phyloP scores from a whole-genome alignment of 2,329 filamentous ascomycete genomes.

The Pyrenophora teres region DNA sequence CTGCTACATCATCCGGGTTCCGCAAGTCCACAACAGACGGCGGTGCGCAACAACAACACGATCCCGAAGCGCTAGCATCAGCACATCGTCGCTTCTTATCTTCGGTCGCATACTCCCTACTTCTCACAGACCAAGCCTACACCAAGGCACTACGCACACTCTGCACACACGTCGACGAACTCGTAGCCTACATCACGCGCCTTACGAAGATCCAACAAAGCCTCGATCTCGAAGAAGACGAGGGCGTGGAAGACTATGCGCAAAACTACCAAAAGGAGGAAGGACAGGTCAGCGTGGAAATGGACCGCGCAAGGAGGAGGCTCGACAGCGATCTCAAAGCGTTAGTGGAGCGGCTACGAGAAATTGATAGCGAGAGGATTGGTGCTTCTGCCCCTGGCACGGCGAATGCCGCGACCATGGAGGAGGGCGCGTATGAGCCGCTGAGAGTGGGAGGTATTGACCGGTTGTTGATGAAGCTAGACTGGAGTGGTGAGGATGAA shows the following conservation, averaged over 20 bases:
- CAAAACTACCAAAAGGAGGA: slow-evolving; percentile 69
- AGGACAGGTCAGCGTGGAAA: slow-evolving; percentile 65
- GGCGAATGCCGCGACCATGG: slow-evolving; percentile 15
- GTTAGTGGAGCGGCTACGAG: slow-evolving; percentile 60
- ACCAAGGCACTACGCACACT: slow-evolving; percentile 69
- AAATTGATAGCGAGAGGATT: slow-evolving; percentile 62
- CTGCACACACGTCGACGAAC: slow-evolving; percentile 76
- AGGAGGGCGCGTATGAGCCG: slow-evolving; percentile 66
- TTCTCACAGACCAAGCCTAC: slow-evolving; percentile 68
- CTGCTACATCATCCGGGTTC: slow-evolving; percentile 5
- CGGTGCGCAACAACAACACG: slow-evolving; percentile 57
- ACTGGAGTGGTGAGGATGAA: slow-evolving; percentile 56
- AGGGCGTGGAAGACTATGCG: slow-evolving; percentile 69
- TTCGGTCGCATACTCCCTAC: slow-evolving; percentile 57
- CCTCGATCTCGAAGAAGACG: slow-evolving; percentile 79
- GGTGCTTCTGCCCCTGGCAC: slow-evolving; percentile 30
- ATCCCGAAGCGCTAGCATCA: slow-evolving; percentile 81
- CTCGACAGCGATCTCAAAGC: slow-evolving; percentile 71
- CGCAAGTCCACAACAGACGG: slow-evolving; percentile 6
- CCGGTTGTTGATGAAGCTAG: slow-evolving; percentile 86
- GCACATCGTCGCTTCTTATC: slow-evolving; percentile 79
- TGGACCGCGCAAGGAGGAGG: slow-evolving; percentile 65
- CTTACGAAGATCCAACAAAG: slow-evolving; percentile 77
- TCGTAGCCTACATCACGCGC: slow-evolving; percentile 76
- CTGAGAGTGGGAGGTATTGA: slow-evolving; percentile 79